Conservation (phyloP, 768 basidiomycete species). For the Pulveroboletus sp. region DNA sequence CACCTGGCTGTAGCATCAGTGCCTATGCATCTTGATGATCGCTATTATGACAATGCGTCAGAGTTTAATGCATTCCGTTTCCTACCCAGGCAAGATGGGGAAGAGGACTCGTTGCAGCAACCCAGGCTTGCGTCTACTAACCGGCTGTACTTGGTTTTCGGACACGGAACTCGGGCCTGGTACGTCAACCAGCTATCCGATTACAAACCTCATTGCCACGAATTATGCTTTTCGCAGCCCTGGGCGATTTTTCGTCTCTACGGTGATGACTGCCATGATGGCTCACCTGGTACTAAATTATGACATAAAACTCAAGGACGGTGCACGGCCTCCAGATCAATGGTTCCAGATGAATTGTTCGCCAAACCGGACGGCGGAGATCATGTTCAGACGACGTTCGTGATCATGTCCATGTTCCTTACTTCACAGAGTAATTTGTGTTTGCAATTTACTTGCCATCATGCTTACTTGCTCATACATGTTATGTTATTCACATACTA, state of each 20-base stretch:
- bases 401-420: constrained; percentile 8
- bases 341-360: constrained; percentile 35
- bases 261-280: constrained; percentile 38
- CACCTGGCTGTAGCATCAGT: constrained; percentile 31
- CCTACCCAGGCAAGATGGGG: constrained; percentile 23
- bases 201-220: constrained; percentile 1
- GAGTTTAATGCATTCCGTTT: constrained; percentile 44
- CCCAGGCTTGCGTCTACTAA: constrained; percentile 31
- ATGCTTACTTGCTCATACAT: constrained; percentile 9
- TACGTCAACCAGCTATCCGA: constrained; percentile 15
- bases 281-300: constrained; percentile 41
- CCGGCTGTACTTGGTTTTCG: constrained; percentile 35
- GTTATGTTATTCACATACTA: constrained; percentile 5
- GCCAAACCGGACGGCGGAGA: constrained; percentile 35
- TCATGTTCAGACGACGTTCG: constrained; percentile 36
- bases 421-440: constrained; percentile 9
- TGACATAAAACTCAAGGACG: constrained; percentile 37
- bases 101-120: constrained; percentile 21
- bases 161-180: constrained; percentile 35
- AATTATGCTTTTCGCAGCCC: constrained; percentile 27
- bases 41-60: constrained; percentile 40
- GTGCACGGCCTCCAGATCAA: constrained; percentile 33
- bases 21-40: constrained; percentile 39
- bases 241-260: constrained; percentile 42
- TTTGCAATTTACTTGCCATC: constrained; percentile 7